Base-by-base conservation (phyloP, 768 basidiomycete genomes). In the Sistotremastrum suecicum region DNA sequence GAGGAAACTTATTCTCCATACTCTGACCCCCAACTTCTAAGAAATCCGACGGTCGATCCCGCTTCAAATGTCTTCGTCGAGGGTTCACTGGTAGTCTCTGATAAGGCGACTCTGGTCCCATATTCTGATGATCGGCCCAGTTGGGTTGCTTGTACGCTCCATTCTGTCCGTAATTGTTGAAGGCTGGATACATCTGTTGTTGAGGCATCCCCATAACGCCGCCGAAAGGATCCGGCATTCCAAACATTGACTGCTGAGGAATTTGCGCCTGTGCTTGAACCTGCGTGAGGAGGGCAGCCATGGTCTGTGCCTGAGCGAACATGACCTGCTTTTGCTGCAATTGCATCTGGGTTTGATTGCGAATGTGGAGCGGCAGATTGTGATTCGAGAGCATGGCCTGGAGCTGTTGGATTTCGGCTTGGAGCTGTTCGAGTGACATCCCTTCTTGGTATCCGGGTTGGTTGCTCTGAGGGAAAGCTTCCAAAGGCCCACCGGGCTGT, bases 11-110 rank as follows among this genome's bases (percentile, higher is more conserved):
- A 52, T 58, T 68, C 30, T 81, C 80, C 45, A 63, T 65, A 48
- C 79, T 77, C 9, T 69, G 73, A 3, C 75, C 75, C 7, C 53
- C 47, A 2, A 85, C 71, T 54, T 88, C 86, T 55, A 86, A 60
- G 56, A 89, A 89, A 62, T 90, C 87, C 3, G 82, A 80, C 1
- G 86, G 86, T 40, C 86, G 68, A 32, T 89, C 87, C 6, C 86
- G 72, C 62, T 90, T 88, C 52, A 84, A 55, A 53, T 77, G 78
- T 56, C 83, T 67, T 44, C 86, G 72, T 48, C 86, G 71, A 54
- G 84, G 86, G 55, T 88, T 89, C 45, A 90, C 63, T 32, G 86
- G 86, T 42, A 87, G 57, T 34, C 87, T 71, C 59, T 90, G 87
- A 58, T 90, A 89, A n/a, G 86, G 82, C 5, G 85, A 88, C 50